Evolutionary conservation across 176 grass and related monocot species (phyloP), one percentile per base, ranked within the genome.

Genomic region (Musa troglodytarum): DNA sequence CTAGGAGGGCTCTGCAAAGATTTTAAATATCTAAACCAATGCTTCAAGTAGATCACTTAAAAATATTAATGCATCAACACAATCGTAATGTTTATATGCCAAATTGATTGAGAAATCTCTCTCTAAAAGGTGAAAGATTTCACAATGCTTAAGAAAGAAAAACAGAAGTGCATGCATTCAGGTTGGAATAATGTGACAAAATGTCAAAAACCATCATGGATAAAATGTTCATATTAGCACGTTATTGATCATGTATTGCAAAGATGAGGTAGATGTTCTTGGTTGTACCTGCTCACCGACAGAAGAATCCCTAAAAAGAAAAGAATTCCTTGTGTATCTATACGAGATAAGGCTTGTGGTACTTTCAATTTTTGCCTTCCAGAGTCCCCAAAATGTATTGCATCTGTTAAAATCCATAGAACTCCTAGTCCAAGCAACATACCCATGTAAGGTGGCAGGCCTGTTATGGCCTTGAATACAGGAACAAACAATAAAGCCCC

Each of bases 301-400:
- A 97, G 62, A 71, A 97, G 88, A 74, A 97, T 93, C 71, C 94
- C 94, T 81, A 97, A 82, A 86, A 97, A 97, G 83, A 97, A 97
- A 17, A 97, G 71, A 54, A 97, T 66, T 79, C 94, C 94, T 80
- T 97, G 94, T 43, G 88, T 89, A 83, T 97, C 94, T 54, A 97
- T 97, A 54, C 90, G 85, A 16, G 94, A 97, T 11, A 97, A 81
- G 0, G 94, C 94, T 78, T 97, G 94, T 63, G 94, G 90, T 78
- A 97, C 90, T 85, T 97, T 97, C 49, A 97, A 80, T 65, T 78
- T 88, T 83, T 97, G 94, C 55, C 88, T 90, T 81, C 56, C 86
- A 73, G 87, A 74, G 51, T 97, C 86, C 17, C 94, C 94, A 69
- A 80, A 97, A 85, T 97, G 94, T 74, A 97, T 93, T 50, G 86